Evolutionary conservation across 768 basidiomycete genomes (phyloP).

Genomic region (Suillus spraguei): DNA sequence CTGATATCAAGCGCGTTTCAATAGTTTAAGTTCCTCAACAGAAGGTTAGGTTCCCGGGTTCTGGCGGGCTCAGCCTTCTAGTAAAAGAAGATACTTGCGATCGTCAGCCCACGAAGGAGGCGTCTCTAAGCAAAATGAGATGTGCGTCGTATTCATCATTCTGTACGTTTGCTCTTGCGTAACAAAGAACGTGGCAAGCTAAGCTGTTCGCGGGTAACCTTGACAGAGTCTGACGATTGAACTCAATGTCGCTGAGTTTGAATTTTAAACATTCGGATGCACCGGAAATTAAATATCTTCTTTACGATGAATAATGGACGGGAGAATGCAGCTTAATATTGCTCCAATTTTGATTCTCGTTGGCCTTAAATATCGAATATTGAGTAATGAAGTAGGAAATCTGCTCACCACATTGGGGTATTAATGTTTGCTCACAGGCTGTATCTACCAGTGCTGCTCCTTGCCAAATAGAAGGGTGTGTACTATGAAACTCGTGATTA

Average conservation of each 20-base stretch:
- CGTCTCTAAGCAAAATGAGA: not conserved
- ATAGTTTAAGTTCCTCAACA: not conserved
- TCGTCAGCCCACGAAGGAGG: not conserved
- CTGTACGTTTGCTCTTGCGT: not conserved
- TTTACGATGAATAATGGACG: slow-evolving; percentile 57
- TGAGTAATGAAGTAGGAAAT: slow-evolving; percentile 44
- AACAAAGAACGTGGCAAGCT: not conserved
- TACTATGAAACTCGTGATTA: not conserved
- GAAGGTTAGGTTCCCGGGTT: not conserved
- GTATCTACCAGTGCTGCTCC: slow-evolving; percentile 68
- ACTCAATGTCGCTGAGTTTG: slow-evolving; percentile 1
- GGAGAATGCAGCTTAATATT: slow-evolving; percentile 49
- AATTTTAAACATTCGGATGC: not conserved
- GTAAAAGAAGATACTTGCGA: too few species aligned
- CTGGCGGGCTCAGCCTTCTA: too few species aligned
- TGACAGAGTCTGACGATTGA: not conserved
- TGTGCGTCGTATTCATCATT: too few species aligned
- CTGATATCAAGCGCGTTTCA: not conserved
- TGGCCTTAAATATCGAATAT: not conserved
- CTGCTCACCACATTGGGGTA: slow-evolving; percentile 14
- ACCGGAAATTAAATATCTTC: slow-evolving; percentile 46
- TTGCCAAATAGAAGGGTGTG: slow-evolving; percentile 49
- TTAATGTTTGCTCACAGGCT: slow-evolving; percentile 43
- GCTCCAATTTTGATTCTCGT: slow-evolving; percentile 37
- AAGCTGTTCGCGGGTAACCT: not conserved